These are phyloP conservation scores for Zygosaccharomyces pseudobailii DNA, from an alignment of 1,139 yeast genomes.

Conservation along the genomic window DNA sequence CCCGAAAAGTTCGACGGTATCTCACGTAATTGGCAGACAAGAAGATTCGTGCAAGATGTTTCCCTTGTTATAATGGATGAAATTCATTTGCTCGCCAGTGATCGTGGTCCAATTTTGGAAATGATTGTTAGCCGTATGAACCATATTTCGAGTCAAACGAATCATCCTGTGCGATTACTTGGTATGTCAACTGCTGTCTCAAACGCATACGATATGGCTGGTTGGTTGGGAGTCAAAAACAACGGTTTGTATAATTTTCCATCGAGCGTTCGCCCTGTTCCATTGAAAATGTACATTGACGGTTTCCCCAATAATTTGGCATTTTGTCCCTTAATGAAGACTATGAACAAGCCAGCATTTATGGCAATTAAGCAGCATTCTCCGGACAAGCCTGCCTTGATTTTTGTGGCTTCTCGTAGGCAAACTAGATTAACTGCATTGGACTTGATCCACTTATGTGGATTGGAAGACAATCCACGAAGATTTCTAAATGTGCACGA, in stretches of 20 bases:
- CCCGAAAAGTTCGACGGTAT: slow-evolving; percentile 99
- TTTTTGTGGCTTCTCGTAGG: slow-evolving; percentile 94
- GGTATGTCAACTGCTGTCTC: slow-evolving; percentile 99
- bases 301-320: slow-evolving; percentile 95
- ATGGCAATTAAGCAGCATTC: slow-evolving; percentile 96
- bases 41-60: slow-evolving; percentile 86
- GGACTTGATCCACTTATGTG: slow-evolving; percentile 89
- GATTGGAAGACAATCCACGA: slow-evolving; percentile 89
- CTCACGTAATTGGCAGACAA: slow-evolving; percentile 95
- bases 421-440: slow-evolving; percentile 94
- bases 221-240: slow-evolving; percentile 88
- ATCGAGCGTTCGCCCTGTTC: slow-evolving; percentile 94
- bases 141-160: slow-evolving; percentile 73
- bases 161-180: slow-evolving; percentile 68
- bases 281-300: slow-evolving; percentile 94
- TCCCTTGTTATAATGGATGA: slow-evolving; percentile 97
- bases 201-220: slow-evolving; percentile 96
- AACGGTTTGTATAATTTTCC: slow-evolving; percentile 87
- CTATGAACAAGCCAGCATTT: slow-evolving; percentile 97
- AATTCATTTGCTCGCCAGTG: slow-evolving; percentile 93
- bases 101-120: slow-evolving; percentile 95
- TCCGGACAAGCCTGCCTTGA: slow-evolving; percentile 84
- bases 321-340: slow-evolving; percentile 92
- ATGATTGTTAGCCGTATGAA: slow-evolving; percentile 99
- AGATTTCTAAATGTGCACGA: slow-evolving; percentile 68